These are phyloP conservation scores for Serpula lacrymans DNA, from an alignment of 768 basidiomycete genomes.

Conservation along the genomic window DNA sequence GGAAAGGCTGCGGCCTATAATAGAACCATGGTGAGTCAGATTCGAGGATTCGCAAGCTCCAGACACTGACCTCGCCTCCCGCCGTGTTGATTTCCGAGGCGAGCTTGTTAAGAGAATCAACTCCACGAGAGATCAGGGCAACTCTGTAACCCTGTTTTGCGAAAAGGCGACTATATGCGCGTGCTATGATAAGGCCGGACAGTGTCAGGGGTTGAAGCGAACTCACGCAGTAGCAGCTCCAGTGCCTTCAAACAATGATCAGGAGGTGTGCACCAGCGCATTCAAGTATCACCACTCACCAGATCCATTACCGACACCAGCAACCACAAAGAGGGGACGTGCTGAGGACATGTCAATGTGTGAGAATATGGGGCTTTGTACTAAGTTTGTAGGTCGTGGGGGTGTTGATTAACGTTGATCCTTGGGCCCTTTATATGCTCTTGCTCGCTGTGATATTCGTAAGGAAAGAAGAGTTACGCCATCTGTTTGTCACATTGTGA, in stretches of 20 bases:
- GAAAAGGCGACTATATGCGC: conserved; percentile 47
- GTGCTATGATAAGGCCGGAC: background rate
- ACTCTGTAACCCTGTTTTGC: conserved; percentile 62
- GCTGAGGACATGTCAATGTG: conserved; percentile 27
- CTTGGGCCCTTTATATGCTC: too few relatives aligned
- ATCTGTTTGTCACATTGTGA: too few relatives aligned
- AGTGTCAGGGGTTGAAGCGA: background rate
- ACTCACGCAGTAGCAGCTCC: conserved; percentile 58
- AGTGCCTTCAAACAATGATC: conserved; percentile 36
- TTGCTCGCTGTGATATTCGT: too few relatives aligned
- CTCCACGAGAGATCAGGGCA: conserved; percentile 61
- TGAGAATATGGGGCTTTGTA: too few relatives aligned
- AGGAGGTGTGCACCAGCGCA: background rate
- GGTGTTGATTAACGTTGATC: too few relatives aligned
- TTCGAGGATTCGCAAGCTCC: background rate
- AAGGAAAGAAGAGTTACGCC: too few relatives aligned
- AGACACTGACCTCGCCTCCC: conserved; percentile 53
- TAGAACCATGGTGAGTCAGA: background rate
- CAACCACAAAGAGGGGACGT: conserved; percentile 55
- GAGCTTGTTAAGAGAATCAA: conserved; percentile 47
- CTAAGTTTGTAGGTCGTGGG: background rate
- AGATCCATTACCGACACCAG: conserved; percentile 46
- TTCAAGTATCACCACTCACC: conserved; percentile 20
- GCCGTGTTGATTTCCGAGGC: conserved; percentile 50
- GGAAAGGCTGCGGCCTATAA: conserved; percentile 56